Base-by-base conservation (phyloP, 1,139 yeast genomes). In the Blastobotrys aristatus region DNA sequence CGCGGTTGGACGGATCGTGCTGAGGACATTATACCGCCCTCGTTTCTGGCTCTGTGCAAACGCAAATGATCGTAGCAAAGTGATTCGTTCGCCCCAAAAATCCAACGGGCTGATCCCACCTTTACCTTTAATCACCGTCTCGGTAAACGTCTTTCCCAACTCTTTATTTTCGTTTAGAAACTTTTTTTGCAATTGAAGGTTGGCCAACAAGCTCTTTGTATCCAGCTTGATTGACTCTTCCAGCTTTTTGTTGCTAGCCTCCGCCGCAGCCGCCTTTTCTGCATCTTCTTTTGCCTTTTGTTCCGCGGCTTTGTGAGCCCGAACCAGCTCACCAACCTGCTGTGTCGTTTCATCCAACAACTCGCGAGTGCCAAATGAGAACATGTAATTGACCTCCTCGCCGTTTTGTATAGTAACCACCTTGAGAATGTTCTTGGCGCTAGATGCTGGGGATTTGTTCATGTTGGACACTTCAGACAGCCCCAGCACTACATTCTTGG, bases 21-120 rank as follows among this genome's bases (percentile, higher is more conserved):
- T 85, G 49, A 92, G 70, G 0, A 92, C 97, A 62, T 92, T 92
- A 63, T 90, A 94, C 0, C 96, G 95, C 0, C 99, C 99, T 46
- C 84, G 74, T 55, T 85, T 85, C 62, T 94, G 98, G 11, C 88
- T 78, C 13, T 80, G 76, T 2, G 94, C 79, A 53, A 92, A 74
- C 0, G 97, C 97, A 69, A 79, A 87, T 0, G 97, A 88, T 47
- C 97, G 72, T 47, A 92, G 67, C 36, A 84, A 73, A 57, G 87
- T 88, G 17, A 90, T 72, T 51, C 97, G 71, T 3, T 94, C 82
- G 7, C 82, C 75, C 98, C 98, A 92, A 65, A 92, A 92, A 56
- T 88, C 87, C 27, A 76, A 77, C 0, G 94, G 88, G 2, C 88
- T 82, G 40, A 92, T 65, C 22, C 30, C n/a, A 11, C 33, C 13